A percentile compares a stretch with the other conserved stretches of the same genome.
Evolutionary conservation across 2,329 filamentous ascomycete genomes (phyloP).

Genomic region (Fusarium hostae): DNA sequence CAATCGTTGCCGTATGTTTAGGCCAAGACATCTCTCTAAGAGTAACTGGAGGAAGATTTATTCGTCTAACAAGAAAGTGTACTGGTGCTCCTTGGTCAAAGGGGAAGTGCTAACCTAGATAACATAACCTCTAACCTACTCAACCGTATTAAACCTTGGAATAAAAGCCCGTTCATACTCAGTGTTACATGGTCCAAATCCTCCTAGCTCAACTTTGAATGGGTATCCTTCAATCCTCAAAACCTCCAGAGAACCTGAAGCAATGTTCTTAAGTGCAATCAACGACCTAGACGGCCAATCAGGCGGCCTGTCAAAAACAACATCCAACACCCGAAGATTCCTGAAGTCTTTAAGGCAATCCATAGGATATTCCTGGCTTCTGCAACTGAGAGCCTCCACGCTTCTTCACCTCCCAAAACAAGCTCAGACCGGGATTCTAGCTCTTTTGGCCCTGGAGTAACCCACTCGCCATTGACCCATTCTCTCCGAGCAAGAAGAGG

Average conservation of each 20-base stretch:
- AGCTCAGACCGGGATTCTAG: not conserved
- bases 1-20: too few relatives aligned
- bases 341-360: not conserved
- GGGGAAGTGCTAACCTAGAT: not conserved
- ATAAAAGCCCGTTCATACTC: not conserved
- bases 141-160: not conserved
- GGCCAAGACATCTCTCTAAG: not conserved
- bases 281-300: not conserved
- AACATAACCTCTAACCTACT: not conserved
- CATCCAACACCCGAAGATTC: slow-evolving; percentile 5
- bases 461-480: slow-evolving; percentile 9
- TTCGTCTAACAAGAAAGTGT: not conserved
- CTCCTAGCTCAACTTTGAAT: not conserved
- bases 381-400: not conserved
- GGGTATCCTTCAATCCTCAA: slow-evolving; percentile 13
- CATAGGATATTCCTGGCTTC: not conserved
- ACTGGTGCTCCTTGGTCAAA: not conserved
- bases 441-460: not conserved
- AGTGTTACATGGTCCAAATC: not conserved
- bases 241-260: not conserved
- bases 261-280: slow-evolving; percentile 10
- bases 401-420: not conserved
- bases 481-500: not conserved
- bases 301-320: not conserved
- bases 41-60: not conserved